Percentiles rank a stretch among this genome's conserved stretches.
Evolutionary conservation across 495 filamentous ascomycete genomes (phyloP).

Genomic region (Tuber magnatum): DNA sequence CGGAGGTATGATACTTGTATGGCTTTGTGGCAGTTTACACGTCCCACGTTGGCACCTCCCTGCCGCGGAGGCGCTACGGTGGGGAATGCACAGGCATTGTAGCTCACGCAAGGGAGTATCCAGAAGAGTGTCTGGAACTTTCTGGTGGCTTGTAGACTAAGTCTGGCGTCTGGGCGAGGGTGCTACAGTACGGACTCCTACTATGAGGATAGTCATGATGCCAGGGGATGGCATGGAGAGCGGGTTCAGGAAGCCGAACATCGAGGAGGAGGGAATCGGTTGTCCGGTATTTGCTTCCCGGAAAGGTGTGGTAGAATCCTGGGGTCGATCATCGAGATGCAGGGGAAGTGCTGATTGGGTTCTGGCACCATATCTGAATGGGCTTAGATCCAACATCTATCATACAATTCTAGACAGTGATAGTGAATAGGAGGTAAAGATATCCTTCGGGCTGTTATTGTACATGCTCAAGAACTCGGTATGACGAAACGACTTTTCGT

Average conservation of each 20-base stretch:
- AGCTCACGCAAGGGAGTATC: background rate
- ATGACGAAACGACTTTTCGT: background rate
- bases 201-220: background rate
- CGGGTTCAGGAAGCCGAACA: background rate
- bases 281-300: background rate
- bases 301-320: background rate
- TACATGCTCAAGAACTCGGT: background rate
- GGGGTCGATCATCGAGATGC: background rate
- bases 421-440: background rate
- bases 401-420: background rate
- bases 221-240: background rate
- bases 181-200: background rate
- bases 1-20: too few species aligned
- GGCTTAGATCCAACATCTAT: background rate
- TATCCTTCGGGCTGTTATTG: background rate
- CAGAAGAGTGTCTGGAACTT: background rate
- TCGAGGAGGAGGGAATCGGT: background rate
- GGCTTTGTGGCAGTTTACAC: too few species aligned
- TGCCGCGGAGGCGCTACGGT: too few species aligned
- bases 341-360: background rate
- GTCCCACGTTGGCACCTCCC: too few species aligned
- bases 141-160: background rate
- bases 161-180: background rate
- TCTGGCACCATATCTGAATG: background rate
- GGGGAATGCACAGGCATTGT: background rate